phyloP scores from a whole-genome alignment of 495 filamentous ascomycete species.

The Coniosporium apollinis region DNA sequence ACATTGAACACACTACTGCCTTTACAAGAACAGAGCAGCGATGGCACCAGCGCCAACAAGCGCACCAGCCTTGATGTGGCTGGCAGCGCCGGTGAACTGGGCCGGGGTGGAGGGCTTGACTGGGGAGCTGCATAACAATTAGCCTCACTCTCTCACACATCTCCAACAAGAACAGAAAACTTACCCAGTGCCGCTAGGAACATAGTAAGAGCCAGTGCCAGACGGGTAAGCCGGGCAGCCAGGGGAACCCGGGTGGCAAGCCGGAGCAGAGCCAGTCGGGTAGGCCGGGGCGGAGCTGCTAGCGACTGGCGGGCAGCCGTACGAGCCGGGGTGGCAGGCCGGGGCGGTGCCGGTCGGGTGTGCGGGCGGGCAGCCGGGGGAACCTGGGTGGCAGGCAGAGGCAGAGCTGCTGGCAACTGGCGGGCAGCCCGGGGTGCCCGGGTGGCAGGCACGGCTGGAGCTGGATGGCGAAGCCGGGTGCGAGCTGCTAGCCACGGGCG shows the following conservation, averaged over 20 bases:
- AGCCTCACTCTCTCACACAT: not conserved
- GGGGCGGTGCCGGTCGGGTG: not conserved
- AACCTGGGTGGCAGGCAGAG: not conserved
- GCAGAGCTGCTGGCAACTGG: not conserved
- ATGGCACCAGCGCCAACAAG: not conserved
- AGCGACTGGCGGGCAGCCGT: not conserved
- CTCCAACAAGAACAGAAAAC: not conserved
- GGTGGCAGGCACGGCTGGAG: not conserved
- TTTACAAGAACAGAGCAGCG: not conserved
- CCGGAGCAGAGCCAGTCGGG: not conserved
- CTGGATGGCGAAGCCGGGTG: not conserved
- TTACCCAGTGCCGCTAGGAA: not conserved
- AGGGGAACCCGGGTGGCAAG: not conserved
- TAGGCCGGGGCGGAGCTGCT: not conserved
- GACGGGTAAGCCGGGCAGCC: not conserved
- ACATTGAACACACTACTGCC: no score
- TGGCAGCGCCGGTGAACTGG: constrained; percentile 1
- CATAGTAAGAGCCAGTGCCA: not conserved
- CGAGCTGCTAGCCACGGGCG: not conserved
- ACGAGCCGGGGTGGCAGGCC: not conserved
- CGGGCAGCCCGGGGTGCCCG: not conserved
- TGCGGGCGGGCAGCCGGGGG: not conserved
- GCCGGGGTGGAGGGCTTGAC: not conserved
- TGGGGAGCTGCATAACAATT: not conserved
- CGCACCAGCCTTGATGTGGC: not conserved